Evolutionary conservation across 306 rosid genomes (phyloP).

Genomic region (Spatholobus suberectus): DNA sequence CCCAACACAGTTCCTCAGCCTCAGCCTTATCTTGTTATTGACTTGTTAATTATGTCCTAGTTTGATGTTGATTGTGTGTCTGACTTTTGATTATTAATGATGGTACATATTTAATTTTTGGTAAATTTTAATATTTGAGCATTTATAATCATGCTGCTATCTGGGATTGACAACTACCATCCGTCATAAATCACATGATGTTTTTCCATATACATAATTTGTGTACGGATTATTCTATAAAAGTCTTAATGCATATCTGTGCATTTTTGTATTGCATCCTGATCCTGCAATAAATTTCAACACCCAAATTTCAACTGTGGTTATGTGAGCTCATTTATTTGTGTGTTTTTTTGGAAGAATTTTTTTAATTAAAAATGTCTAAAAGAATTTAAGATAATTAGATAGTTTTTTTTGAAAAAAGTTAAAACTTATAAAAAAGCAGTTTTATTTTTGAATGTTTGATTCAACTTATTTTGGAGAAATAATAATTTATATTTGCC

Average conservation of each 20-base stretch:
- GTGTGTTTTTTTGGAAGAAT: background rate
- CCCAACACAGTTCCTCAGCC: background rate
- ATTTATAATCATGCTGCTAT: background rate
- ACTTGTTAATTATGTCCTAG: background rate
- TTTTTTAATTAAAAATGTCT: background rate
- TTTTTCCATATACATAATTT: background rate
- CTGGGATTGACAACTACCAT: background rate
- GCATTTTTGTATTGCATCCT: constrained; percentile 29
- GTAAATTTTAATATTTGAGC: background rate
- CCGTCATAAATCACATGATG: background rate
- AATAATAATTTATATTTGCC: background rate
- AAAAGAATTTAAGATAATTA: background rate
- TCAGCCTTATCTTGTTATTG: background rate
- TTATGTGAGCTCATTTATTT: background rate
- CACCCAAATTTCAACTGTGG: constrained; percentile 9
- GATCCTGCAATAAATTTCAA: background rate
- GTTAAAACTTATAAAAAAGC: background rate
- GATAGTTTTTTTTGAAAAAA: background rate
- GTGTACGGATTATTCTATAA: background rate
- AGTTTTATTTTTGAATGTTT: background rate
- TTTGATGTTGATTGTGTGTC: background rate
- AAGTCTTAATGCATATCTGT: background rate
- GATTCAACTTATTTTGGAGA: background rate
- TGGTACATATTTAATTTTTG: background rate
- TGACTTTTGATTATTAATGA: background rate